Conservation (phyloP, 345 rosid species). For the Nasturtium officinale region DNA sequence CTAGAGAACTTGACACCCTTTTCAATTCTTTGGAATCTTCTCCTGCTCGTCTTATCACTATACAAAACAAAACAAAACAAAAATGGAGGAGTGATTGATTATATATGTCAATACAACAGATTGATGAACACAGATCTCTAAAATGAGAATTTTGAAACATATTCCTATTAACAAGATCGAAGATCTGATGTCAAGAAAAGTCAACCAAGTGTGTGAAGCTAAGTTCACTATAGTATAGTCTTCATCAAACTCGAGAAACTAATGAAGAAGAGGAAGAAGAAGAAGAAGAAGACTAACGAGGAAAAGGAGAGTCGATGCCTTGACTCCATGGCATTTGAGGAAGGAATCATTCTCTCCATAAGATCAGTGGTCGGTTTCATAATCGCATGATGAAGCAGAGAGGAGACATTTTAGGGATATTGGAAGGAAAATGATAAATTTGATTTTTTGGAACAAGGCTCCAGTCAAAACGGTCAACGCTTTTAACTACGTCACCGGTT, state of each 20-base stretch:
- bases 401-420: constrained; percentile 17
- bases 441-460: neutral
- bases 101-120: neutral
- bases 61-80: constrained; percentile 1
- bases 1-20: constrained; percentile 58
- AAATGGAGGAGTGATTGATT: neutral
- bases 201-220: constrained; percentile 19
- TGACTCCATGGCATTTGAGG: constrained; percentile 55
- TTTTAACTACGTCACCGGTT: neutral
- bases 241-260: neutral
- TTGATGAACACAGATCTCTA: neutral
- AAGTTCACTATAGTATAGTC: neutral
- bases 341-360: constrained; percentile 18
- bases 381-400: neutral
- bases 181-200: constrained; percentile 22
- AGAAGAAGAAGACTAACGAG: constrained; percentile 44
- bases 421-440: neutral
- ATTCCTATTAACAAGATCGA: neutral
- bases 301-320: constrained; percentile 58
- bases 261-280: constrained; percentile 34
- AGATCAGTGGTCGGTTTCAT: constrained; percentile 10
- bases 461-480: constrained; percentile 1
- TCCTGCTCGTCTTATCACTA: constrained; percentile 64
- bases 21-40: constrained; percentile 55
- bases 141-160: neutral